Percentiles rank a stretch among this genome's conserved stretches.
phyloP scores from a whole-genome alignment of 345 rosid species.

The Triadica sebifera region DNA sequence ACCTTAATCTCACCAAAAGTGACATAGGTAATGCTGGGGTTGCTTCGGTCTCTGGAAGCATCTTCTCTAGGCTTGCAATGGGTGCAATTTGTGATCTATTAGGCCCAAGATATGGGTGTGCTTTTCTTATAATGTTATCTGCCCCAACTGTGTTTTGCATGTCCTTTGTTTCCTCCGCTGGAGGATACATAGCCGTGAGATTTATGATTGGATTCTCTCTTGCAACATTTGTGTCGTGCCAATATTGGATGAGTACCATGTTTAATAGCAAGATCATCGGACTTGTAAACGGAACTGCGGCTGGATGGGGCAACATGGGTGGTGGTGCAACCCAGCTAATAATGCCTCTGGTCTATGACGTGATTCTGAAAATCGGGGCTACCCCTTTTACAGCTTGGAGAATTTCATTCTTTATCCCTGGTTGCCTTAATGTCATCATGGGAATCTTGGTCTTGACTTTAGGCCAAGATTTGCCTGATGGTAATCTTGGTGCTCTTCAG shows the following conservation, averaged over 20 bases:
- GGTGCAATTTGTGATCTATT: conserved; percentile 81
- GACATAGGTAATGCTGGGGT: conserved; percentile 86
- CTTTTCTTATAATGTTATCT: conserved; percentile 68
- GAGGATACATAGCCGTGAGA: conserved; percentile 67
- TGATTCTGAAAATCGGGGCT: conserved; percentile 47
- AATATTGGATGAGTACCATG: conserved; percentile 98
- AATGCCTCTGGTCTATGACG: conserved; percentile 79
- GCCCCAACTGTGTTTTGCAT: conserved; percentile 89
- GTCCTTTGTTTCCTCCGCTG: conserved; percentile 60
- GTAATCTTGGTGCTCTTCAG: conserved; percentile 62
- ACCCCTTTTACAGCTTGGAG: conserved; percentile 91
- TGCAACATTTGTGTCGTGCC: conserved; percentile 89
- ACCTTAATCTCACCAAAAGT: conserved; percentile 59
- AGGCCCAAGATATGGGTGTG: conserved; percentile 88
- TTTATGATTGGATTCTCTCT: conserved; percentile 96
- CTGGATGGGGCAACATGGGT: conserved; percentile 97
- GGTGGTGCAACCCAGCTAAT: conserved; percentile 85
- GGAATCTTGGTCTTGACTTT: conserved; percentile 71
- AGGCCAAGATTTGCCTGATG: conserved; percentile 94
- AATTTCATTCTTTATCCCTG: conserved; percentile 81
- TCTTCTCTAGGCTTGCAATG: conserved; percentile 90
- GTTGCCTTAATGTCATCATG: conserved; percentile 63
- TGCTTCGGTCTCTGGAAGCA: conserved; percentile 88
- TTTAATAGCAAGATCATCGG: conserved; percentile 84
- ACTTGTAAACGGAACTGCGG: conserved; percentile 84